Base-by-base conservation (phyloP, 1,284 basidiomycete genomes). In the Phaffia rhodozyma region DNA sequence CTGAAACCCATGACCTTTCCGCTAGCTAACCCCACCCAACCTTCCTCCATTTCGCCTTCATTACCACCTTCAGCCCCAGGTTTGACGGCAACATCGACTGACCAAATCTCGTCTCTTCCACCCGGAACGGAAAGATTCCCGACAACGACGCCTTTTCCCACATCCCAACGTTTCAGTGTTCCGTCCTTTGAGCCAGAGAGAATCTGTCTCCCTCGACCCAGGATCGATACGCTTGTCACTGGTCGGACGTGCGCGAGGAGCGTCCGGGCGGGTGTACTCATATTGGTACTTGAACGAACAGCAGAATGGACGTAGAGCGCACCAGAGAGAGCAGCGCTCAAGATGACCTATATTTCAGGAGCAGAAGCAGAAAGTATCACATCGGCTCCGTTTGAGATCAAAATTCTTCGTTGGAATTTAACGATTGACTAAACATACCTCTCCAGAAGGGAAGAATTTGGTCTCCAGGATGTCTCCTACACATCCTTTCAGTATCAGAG, bases 371-470 rank as follows among this genome's bases (percentile, higher is more conserved):
- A 3, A 27, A 58, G 56, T 13, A 20, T 5, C 9, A 34, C 32
- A 34, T 34, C 32, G 32, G 38, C 2, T 2, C 16, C 13, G 13
- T 43, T 43, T 16, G 55, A n/a, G 48, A 23, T n/a, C n/a, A n/a
- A n/a, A n/a, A n/a, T n/a, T n/a, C n/a, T n/a, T n/a, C n/a, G n/a
- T n/a, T n/a, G n/a, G n/a, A n/a, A n/a, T n/a, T n/a, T n/a, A n/a
- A n/a, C n/a, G n/a, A n/a, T n/a, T 52, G 4, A 34, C 1, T 5
- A 23, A 20, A 60, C 51, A 5, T 29, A 60, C 59, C 55, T 58
- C 49, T 32, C 62, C 62, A 0, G 62, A 63, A 2, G 62, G 62
- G 43, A 63, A 63, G 50, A 63, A 63, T 11, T 21, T 23, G 0
- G 62, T 58, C 16, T 57, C 29, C 13, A 38, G n/a, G 25, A 63